Base-by-base conservation (phyloP, 208 protist species). In the Crithidia fasciculata region DNA sequence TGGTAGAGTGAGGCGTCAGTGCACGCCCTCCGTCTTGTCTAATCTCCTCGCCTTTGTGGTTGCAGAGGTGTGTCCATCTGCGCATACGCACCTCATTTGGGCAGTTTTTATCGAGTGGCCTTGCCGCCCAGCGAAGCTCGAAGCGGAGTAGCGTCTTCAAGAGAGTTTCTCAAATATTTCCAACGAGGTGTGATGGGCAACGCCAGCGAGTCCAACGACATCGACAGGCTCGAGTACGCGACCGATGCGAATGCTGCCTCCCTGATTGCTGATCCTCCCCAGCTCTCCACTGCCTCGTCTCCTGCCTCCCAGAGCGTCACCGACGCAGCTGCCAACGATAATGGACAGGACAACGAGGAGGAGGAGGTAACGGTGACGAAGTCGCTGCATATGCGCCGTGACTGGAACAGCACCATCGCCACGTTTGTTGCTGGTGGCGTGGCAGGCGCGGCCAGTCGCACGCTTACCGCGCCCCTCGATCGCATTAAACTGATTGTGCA, bases 401-500 rank as follows among this genome's bases (percentile, higher is more conserved):
- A 96, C 67, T 91, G 88, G 84, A 86, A 95, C 64, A 93, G 84
- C 53, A 91, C 88, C 18, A 61, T 81, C 28, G 83, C 88, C 9
- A 95, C 93, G 4, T 97, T 95, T 76, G 57, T 93, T 50, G 87
- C 93, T 7, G 93, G 93, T 74, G 89, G 87, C 45, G 75, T 96
- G 10, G 95, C 95, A 1, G 95, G 93, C 2, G 84, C 89, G 13
- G 85, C 87, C 43, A 95, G 90, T 78, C 84, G 95, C 9, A 96
- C 93, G 12, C 65, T 93, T 40, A 97, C 93, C 7, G 95, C 95
- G 13, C 95, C 95, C 8, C 75, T 98, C n/a, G 95, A 98, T 61
- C 87, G 95, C 50, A 86, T 98, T 36, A 97, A 97, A 73, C 86
- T 95, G 28, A 93, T 98, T 63, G 89, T 95, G n/a, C 94, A 97